Evolutionary conservation across 768 basidiomycete species (phyloP), one percentile per base, ranked within the genome.

Genomic region (Phaeotremella skinneri): DNA sequence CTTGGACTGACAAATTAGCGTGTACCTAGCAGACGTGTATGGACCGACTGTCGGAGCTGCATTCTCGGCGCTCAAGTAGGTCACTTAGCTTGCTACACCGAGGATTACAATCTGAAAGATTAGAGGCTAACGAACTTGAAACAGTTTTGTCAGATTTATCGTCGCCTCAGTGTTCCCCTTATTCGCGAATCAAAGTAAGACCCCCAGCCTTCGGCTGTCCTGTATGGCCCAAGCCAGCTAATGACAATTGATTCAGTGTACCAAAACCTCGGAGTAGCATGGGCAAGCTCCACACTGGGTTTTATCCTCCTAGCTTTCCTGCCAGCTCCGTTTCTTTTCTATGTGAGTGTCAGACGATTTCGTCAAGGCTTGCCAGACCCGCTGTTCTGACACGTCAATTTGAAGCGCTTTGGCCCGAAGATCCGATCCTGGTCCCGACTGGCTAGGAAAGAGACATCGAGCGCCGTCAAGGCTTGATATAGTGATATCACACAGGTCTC

Each of bases 271-370:
- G 43, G 43, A 14, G 20, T 45, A 45, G 9, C 43, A 23, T 45
- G 43, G 43, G 43, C 43, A 7, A 45, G 43, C 21, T 45, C 43
- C 11, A 45, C 43, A 7, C 20, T 45, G 21, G 43, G 9, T 7
- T 45, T 45, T 21, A 45, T 45, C 11, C 43, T 45, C 20, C 9
- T 45, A 20, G 43, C 43, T 23, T 45, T 45, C 43, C 20, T 45
- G 6, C 43, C 43, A 6, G 43, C 43, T 14, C 43, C 43, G 6
- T 45, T 9, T 23, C 13, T 23, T 7, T 45, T 45, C 21, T 45
- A 45, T 20, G 43, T 45, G 43, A 45, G 43, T 45, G 13, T 23
- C 43, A 45, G n/a, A n/a, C n/a, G n/a, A n/a, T n/a, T n/a, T n/a
- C n/a, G n/a, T n/a, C n/a, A n/a, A n/a, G n/a, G n/a, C n/a, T n/a